phyloP scores from a whole-genome alignment of 768 basidiomycete genomes.

The Scleroderma bovista region DNA sequence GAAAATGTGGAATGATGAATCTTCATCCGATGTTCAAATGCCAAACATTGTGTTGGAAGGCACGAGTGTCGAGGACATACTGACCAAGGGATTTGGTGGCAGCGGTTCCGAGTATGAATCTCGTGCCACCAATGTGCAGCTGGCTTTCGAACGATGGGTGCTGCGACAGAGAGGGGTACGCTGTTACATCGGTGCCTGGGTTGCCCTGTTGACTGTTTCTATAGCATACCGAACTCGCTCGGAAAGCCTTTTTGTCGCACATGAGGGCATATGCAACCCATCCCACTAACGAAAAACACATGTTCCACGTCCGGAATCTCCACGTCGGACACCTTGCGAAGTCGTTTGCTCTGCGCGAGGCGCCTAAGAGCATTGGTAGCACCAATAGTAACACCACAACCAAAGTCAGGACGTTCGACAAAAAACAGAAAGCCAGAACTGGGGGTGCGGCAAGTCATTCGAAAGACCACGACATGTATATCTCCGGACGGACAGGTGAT shows the following conservation, averaged over 20 bases:
- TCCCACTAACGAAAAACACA: slow-evolving; percentile 89
- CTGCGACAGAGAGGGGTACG: slow-evolving; percentile 63
- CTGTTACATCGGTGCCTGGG: slow-evolving; percentile 5
- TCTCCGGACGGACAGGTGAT: slow-evolving; percentile 35
- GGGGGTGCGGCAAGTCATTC: slow-evolving; percentile 13
- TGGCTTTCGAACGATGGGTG: slow-evolving; percentile 94
- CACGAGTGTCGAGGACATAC: slow-evolving; percentile 61
- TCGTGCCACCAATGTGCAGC: slow-evolving; percentile 92
- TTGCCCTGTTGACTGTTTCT: slow-evolving; percentile 5
- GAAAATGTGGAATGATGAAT: slow-evolving; percentile 59
- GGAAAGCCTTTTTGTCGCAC: slow-evolving; percentile 86
- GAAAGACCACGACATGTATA: slow-evolving; percentile 32
- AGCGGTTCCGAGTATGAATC: slow-evolving; percentile 74
- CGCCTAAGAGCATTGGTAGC: slow-evolving; percentile 45
- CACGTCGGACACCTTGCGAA: slow-evolving; percentile 95
- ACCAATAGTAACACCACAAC: slow-evolving; percentile 14
- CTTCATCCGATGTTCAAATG: slow-evolving; percentile 22
- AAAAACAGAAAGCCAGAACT: not conserved
- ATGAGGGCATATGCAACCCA: slow-evolving; percentile 97
- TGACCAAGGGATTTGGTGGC: slow-evolving; percentile 84
- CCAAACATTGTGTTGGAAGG: slow-evolving; percentile 49
- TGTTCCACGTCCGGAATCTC: slow-evolving; percentile 92
- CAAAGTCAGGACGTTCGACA: not conserved
- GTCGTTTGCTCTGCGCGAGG: slow-evolving; percentile 85
- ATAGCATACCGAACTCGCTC: slow-evolving; percentile 73